Evolutionary conservation across 2,329 filamentous ascomycete genomes (phyloP), one percentile per base, ranked within the genome.

Genomic region (Diplocarpon rosae): DNA sequence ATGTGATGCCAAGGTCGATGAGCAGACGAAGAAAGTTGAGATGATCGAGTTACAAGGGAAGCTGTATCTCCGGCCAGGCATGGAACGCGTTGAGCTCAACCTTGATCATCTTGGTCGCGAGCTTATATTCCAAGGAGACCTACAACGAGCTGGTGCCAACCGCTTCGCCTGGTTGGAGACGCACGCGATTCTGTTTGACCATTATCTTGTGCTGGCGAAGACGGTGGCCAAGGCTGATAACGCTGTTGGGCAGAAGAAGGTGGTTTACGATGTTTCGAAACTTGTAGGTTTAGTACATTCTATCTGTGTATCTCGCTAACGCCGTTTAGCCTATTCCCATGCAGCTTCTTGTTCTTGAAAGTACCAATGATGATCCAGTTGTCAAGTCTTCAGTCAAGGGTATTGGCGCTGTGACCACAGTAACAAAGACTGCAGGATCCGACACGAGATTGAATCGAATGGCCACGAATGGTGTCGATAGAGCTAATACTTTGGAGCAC

Each of bases 131-230:
- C 79, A 89, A 56, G 92, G 92, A 46, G 89, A 96, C 56, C 68
- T 98, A 46, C 87, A 93, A 62, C 75, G 92, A 50, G 83, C 88
- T 69, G 88, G 90, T 44, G 85, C 82, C 35, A 93, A 85, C 62
- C 80, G 88, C 45, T 92, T 96, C 60, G 83, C 82, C 51, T 95
- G 90, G 83, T 80, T 96, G 7, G 92, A 98, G 58, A 93, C 86
- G 0, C 88, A 95, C 61, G 88, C 86, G 2, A 75, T 98, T 37
- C 73, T 98, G 0, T 96, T 98, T 59, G 93, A 98, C 58, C 89
- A 98, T 65, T 98, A 95, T 63, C 73, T 98, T 31, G 89, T 98
- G 29, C 68, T 98, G 36, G 85, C 92, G 32, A 98, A 98, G 68
- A 72, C 70, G 5, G 73, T 86, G 7, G 71, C 80, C 3, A 70